Base-by-base conservation (phyloP, 768 basidiomycete genomes). In the Butyriboletus loyo region DNA sequence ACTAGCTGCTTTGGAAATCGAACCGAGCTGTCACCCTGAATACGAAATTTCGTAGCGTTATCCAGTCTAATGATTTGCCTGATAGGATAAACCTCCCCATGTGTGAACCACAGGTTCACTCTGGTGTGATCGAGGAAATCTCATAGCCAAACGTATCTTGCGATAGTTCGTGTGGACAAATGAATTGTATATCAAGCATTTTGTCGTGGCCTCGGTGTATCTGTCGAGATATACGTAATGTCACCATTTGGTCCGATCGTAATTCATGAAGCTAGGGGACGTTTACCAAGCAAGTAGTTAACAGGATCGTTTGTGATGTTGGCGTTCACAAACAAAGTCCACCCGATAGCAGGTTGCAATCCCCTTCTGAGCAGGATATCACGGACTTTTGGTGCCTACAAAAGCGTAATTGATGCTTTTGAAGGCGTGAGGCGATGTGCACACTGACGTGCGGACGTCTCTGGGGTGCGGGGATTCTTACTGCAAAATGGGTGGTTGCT, bases 1-100 rank as follows among this genome's bases (percentile, higher is more conserved):
- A 40, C 28, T 14, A 19, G 31, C 49, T 25, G 28, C 35, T 24
- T 32, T 51, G 25, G n/a, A 14, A 48, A 51, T 24, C 37, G 43
- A 46, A 43, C 50, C 56, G 47, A 52, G 14, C 41, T 10, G 35
- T 15, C 15, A 15, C 28, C 15, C 17, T n/a, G 34, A 24, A 4
- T 8, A 27, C 5, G 14, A 9, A 5, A 35, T 55, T 44, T 38
- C 47, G 35, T 53, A 41, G 35, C 25, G 35, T 19, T 14, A 7
- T 27, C 14, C 30, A 27, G 52, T 34, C 24, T 19, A 8, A 44
- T 55, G 50, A 59, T 58, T 45, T 28, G 46, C 48, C 13, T 28
- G 42, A 49, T 11, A 42, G 36, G 30, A 38, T 37, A 9, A 45
- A 22, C 13, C 11, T 53, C 17, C 24, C n/a, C 7, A 17, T 0